Percentiles rank a stretch among this genome's conserved stretches.
Conservation (phyloP, 2,329 filamentous ascomycete species). For the Aspergillus japonicus region DNA sequence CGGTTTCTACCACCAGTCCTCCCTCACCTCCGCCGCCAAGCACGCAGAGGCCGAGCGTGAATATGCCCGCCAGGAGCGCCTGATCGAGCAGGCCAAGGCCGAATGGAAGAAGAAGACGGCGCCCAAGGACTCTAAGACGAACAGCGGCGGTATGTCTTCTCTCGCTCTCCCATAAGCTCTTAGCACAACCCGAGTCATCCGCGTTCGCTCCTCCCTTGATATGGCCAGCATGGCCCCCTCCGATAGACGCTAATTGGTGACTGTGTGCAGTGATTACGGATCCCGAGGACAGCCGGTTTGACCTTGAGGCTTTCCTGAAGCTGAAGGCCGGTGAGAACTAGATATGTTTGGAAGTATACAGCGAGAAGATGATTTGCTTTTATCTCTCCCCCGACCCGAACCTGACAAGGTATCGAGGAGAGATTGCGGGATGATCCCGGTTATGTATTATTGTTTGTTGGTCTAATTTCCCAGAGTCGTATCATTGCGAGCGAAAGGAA, state of each 20-base stretch:
- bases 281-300: slow-evolving; percentile 83
- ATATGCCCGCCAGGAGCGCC: slow-evolving; percentile 83
- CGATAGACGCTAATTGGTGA: slow-evolving; percentile 20
- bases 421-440: slow-evolving; percentile 34
- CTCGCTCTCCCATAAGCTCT: not conserved
- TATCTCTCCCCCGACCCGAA: slow-evolving; percentile 32
- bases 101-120: slow-evolving; percentile 79
- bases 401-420: slow-evolving; percentile 36
- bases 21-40: slow-evolving; percentile 71
- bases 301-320: slow-evolving; percentile 81
- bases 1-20: slow-evolving; percentile 89
- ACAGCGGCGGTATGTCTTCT: slow-evolving; percentile 36
- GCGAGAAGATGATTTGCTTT: slow-evolving; percentile 32
- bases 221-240: slow-evolving; percentile 6
- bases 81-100: slow-evolving; percentile 91
- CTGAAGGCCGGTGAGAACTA: slow-evolving; percentile 54
- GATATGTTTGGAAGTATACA: slow-evolving; percentile 23
- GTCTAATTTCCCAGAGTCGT: slow-evolving; percentile 41
- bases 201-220: not conserved
- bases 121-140: slow-evolving; percentile 46
- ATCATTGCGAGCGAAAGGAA: slow-evolving; percentile 44
- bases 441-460: slow-evolving; percentile 45
- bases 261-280: slow-evolving; percentile 64
- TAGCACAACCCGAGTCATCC: not conserved
- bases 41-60: slow-evolving; percentile 71